These are phyloP conservation scores for Scleromitrula shiraiana DNA, from an alignment of 2,329 filamentous ascomycete species.

Conservation along the genomic window DNA sequence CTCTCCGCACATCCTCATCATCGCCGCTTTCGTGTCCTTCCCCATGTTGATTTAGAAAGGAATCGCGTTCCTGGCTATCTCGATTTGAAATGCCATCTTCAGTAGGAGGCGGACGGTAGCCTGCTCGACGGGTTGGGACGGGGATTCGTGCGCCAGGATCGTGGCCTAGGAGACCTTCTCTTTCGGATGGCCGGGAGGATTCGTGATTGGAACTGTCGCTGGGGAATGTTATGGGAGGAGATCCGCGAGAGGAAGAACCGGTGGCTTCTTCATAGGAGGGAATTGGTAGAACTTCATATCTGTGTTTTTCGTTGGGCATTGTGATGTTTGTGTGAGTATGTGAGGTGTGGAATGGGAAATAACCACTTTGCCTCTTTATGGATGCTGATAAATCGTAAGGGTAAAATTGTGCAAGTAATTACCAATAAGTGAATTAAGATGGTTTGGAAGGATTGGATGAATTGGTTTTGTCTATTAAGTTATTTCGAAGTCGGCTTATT, in stretches of 20 bases:
- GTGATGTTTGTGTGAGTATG: slow-evolving; percentile 10
- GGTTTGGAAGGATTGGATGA: neutral
- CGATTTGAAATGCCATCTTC: slow-evolving; percentile 53
- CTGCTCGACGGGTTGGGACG: slow-evolving; percentile 37
- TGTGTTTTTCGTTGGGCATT: slow-evolving; percentile 44
- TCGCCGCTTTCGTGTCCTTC: slow-evolving; percentile 37
- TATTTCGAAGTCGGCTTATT: neutral
- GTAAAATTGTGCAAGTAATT: too few species aligned
- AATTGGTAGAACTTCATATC: slow-evolving; percentile 61
- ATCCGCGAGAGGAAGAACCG: slow-evolving; percentile 51
- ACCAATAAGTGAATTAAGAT: neutral
- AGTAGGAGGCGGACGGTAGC: slow-evolving; percentile 75
- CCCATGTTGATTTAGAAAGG: slow-evolving; percentile 47
- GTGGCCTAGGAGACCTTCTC: slow-evolving; percentile 63
- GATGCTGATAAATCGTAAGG: too few species aligned
- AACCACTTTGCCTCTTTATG: slow-evolving; percentile 5
- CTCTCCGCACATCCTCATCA: slow-evolving; percentile 60
- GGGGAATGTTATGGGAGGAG: slow-evolving; percentile 52
- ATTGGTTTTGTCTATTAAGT: neutral
- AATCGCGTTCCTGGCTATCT: slow-evolving; percentile 24
- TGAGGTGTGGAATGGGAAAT: neutral
- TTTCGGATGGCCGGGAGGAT: slow-evolving; percentile 63
- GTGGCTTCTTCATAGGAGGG: slow-evolving; percentile 78
- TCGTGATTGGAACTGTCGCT: slow-evolving; percentile 42
- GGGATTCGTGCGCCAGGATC: slow-evolving; percentile 35